Conservation (phyloP, 2,329 filamentous ascomycete genomes). For the Thermochaetoides dissita region DNA sequence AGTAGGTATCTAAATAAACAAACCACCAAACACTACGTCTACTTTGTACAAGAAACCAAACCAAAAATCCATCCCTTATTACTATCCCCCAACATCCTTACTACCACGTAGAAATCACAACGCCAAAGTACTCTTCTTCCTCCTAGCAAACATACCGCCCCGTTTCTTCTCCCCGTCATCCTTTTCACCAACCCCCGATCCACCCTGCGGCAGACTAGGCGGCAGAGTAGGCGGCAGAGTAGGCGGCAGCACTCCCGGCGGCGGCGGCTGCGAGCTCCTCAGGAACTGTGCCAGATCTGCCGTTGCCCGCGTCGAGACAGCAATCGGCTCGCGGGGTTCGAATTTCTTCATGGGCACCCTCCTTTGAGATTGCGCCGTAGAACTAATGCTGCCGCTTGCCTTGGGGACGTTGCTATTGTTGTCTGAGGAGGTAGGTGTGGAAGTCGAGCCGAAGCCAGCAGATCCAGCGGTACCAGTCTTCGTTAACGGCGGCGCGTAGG, state of each 20-base stretch:
- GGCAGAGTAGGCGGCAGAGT: slow-evolving; percentile 6
- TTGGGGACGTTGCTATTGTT: too few relatives aligned
- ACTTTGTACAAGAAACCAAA: neutral
- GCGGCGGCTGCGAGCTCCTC: slow-evolving; percentile 48
- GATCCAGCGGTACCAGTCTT: too few relatives aligned
- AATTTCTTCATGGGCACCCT: slow-evolving; percentile 42
- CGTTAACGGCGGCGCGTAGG: slow-evolving; percentile 18
- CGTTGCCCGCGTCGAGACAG: slow-evolving; percentile 32
- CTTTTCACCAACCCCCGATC: slow-evolving; percentile 18
- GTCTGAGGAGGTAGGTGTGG: too few relatives aligned
- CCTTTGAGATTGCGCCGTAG: too few relatives aligned
- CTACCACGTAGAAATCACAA: too few relatives aligned
- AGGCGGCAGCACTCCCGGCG: slow-evolving; percentile 22
- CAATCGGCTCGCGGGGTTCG: slow-evolving; percentile 39
- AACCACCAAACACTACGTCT: too few relatives aligned
- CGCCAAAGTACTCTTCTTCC: slow-evolving; percentile 27
- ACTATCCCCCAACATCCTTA: too few relatives aligned
- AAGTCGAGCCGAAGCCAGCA: too few relatives aligned
- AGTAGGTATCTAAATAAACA: too few relatives aligned
- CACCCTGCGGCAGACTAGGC: too few relatives aligned
- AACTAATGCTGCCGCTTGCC: too few relatives aligned
- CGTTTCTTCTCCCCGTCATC: slow-evolving; percentile 22
- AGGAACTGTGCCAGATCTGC: slow-evolving; percentile 62
- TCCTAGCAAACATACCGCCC: slow-evolving; percentile 35
- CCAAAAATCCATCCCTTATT: too few relatives aligned